Evolutionary conservation across 345 rosid genomes (phyloP), one percentile per base, ranked within the genome.

Genomic region (Eucalyptus sp.): DNA sequence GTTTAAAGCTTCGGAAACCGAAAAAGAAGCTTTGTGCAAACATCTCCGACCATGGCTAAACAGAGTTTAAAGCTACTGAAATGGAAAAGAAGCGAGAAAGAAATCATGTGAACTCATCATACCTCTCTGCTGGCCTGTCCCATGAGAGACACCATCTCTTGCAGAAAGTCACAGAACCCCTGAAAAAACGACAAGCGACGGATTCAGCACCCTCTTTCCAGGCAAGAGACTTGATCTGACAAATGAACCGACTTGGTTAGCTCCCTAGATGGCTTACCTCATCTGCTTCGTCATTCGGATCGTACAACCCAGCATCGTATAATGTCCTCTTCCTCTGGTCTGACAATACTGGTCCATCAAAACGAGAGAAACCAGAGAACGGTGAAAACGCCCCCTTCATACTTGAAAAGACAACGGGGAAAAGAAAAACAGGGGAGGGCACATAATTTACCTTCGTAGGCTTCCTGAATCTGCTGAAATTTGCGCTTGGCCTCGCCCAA

Each of bases 401-500:
- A 3, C 29, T 29, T 15, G 5, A 5, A 22, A 86, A 31, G 58
- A 13, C 62, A 17, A 51, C 4, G 86, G 86, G 17, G 16, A 84
- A 27, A 25, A 25, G 27, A 10, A 46, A 48, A 48, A 50, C 87
- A 29, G 87, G 37, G 56, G 60, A 25, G 3, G 16, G 37, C 48
- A 51, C 1, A 24, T 10, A 12, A 50, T 33, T 25, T 87, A 95
- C 95, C 95, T 50, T 95, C 92, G 91, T 95, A 93, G 4, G 96
- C 96, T 89, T 95, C 94, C 84, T 93, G 97, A 71, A 95, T 93
- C 79, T 93, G 92, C 92, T 94, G 96, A 89, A 95, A 95, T 76
- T 88, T 94, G 10, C 91, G 90, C 89, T 94, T 94, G 50, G 95
- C 94, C 88, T 92, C 79, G 33, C 92, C 87, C 88, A 91, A 87